Evolutionary conservation across 345 rosid genomes (phyloP).

Genomic region (Noccaea bulbosa): DNA sequence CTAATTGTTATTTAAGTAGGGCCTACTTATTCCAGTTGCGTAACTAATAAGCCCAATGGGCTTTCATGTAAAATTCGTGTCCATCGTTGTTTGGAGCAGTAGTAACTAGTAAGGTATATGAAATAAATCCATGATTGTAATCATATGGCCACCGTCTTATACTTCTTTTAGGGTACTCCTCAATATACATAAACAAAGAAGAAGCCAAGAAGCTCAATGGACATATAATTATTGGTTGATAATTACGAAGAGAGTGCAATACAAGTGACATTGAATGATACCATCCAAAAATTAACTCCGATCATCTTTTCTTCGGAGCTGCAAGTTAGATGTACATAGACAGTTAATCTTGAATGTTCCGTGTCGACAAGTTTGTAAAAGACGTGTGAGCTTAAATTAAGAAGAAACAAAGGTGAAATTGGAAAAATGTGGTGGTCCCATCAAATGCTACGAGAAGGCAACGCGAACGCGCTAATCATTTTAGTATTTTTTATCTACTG

Average conservation of each 20-base stretch:
- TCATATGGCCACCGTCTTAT: neutral
- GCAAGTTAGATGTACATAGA: neutral
- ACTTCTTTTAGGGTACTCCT: too few relatives aligned
- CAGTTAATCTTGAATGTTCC: neutral
- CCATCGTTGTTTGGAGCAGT: neutral
- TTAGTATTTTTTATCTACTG: neutral
- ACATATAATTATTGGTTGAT: slow-evolving; percentile 6
- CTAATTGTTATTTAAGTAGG: neutral
- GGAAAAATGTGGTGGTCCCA: slow-evolving; percentile 27
- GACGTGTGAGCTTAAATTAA: slow-evolving; percentile 35
- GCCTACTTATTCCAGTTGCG: neutral
- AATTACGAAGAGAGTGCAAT: neutral
- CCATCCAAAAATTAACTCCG: neutral
- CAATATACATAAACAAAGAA: slow-evolving; percentile 15
- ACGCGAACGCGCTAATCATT: slow-evolving; percentile 44
- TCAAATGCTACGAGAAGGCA: slow-evolving; percentile 22
- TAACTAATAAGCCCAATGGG: slow-evolving; percentile 4
- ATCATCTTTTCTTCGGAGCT: neutral
- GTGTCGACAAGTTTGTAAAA: slow-evolving; percentile 30
- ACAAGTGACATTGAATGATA: slow-evolving; percentile 3
- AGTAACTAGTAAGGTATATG: too few relatives aligned
- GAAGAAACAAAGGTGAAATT: slow-evolving; percentile 16
- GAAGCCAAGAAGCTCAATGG: slow-evolving; percentile 29
- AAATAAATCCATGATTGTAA: neutral
- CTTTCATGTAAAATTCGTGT: neutral